Evolutionary conservation across 1,139 yeast genomes (phyloP), one percentile per base, ranked within the genome.

Genomic region (Petasospora fabianii): DNA sequence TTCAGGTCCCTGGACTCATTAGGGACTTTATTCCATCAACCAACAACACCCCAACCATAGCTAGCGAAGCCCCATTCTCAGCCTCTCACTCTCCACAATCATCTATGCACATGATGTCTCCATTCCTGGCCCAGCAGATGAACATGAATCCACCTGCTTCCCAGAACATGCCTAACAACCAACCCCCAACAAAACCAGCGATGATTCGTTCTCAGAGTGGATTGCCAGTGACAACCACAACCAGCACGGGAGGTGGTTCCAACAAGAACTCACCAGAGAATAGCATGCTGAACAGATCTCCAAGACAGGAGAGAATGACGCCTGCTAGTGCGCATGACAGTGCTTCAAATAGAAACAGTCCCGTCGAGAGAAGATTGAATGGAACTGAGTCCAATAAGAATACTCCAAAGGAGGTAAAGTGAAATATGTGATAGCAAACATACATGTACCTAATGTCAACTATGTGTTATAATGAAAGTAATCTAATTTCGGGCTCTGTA

Each of bases 1-100:
- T 68, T 27, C 85, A 81, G 46, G 74, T 84, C 24, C 90, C 90
- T 0, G 90, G 86, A 0, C 60, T 83, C 26, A 59, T 80, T 30
- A 69, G 66, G 33, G 81, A 74, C 35, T 28, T 47, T 46, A 18
- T 42, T 15, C 18, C 21, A 13, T 15, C 28, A 6, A 14, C 29
- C 21, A 13, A 20, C 36, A 38, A 26, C 42, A 34, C 18, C 43
- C 27, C 19, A 31, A 18, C 26, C 33, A 26, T 17, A 38, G 33
- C n/a, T 8, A 29, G 18, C 17, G 27, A 31, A 3, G 36, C 42
- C 1, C 43, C 48, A 17, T 36, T 38, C 37, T 36, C 39, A 18
- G 29, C 38, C 11, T 28, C 40, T 14, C 44, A 39, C 21, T 44
- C 48, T 2, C 48, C 48, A 17, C 46, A 39, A n/a, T 15, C n/a